Evolutionary conservation across 2,329 filamentous ascomycete genomes (phyloP).

Genomic region (Pestalotiopsis sp.): DNA sequence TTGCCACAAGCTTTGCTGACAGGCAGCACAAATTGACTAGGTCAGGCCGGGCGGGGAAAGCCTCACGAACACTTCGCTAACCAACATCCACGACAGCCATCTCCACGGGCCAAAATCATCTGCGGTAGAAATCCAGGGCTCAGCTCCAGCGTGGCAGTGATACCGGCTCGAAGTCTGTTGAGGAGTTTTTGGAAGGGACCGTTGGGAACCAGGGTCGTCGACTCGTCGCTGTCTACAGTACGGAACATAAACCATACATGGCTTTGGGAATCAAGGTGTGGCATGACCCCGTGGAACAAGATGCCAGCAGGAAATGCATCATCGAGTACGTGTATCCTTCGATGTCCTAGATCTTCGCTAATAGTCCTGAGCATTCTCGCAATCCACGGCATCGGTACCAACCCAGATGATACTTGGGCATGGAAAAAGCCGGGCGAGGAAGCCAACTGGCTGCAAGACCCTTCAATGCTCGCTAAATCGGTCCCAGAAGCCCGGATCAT

Average conservation of each 20-base stretch:
- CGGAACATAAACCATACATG: neutral
- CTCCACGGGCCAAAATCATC: no score
- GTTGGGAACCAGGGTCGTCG: neutral
- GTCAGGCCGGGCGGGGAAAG: neutral
- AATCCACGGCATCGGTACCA: conserved; percentile 7
- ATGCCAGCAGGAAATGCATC: neutral
- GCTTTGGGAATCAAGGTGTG: conserved; percentile 4
- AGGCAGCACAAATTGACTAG: no score
- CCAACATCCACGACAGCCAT: neutral
- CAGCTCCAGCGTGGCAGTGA: no score
- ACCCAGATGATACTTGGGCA: conserved; percentile 4
- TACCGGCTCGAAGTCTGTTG: no score
- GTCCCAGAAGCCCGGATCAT: conserved; percentile 9
- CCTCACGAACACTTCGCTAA: no score
- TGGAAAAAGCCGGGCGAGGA: neutral
- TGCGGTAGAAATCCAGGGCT: no score
- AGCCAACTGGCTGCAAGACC: neutral
- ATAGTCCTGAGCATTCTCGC: conserved; percentile 4
- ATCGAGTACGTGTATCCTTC: conserved; percentile 4
- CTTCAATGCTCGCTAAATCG: neutral
- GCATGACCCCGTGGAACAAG: neutral
- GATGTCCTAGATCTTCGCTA: neutral
- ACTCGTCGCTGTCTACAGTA: neutral
- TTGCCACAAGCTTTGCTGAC: neutral
- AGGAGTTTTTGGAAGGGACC: no score